Evolutionary conservation across 495 filamentous ascomycete species (phyloP), one percentile per base, ranked within the genome.

Genomic region (Evansstolkia leycettana): DNA sequence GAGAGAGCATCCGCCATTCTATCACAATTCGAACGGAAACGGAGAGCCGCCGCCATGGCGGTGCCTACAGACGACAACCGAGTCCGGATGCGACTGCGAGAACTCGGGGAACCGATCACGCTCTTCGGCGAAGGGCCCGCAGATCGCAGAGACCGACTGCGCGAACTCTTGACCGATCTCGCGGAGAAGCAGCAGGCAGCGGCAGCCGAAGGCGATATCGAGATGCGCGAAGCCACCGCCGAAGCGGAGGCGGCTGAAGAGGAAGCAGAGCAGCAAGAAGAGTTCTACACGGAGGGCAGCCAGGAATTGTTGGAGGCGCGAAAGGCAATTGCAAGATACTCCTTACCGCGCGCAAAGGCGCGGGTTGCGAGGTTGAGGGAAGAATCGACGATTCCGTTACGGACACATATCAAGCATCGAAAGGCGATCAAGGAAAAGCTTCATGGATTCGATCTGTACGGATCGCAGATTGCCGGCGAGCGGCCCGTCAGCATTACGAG

Each of bases 1-100:
- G 84, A 93, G 51, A 80, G 84, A 42, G 89, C 89, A 10, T 89
- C 85, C 7, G 85, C 86, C 1, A 80, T 98, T 34, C 64, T 92
- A 5, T 80, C 76, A 16, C 90, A 98, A 50, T 89, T 98, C 54
- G 77, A 84, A 38, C 80, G 89, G 11, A 92, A 90, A 58, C 74
- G 86, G 42, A 70, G 82, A 50, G 88, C 85, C 5, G 88, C 88
- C 7, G 79, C 82, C 9, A 86, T 95, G 47, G 78, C 79, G n/a
- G 92, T 99, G 2, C 90, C 90, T 3, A 99, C 90, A 34, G 87
- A 94, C 47, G 92, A 99, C 65, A 81, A 70, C 17, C 76, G 81
- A 42, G 88, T 99, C 24, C 81, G 86, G 26, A 62, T 72, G 16
- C 76, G 76, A 24, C 63, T 96, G 34, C 79, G 92, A 46, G 79